phyloP scores from a whole-genome alignment of 2,329 filamentous ascomycete genomes.

The Diaporthe citri region DNA sequence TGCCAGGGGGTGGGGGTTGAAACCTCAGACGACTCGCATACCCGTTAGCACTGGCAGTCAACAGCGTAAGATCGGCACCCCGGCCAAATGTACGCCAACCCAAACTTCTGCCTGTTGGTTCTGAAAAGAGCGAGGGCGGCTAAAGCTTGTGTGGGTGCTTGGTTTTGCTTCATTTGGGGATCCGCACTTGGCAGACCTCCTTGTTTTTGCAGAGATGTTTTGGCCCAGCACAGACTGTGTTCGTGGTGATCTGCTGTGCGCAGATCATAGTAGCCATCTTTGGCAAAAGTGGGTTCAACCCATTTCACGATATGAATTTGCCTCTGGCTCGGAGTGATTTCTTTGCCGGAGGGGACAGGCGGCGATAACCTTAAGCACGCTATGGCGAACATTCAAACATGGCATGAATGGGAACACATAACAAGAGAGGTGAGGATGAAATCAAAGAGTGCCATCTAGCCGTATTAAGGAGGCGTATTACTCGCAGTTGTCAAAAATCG shows the following conservation, averaged over 20 bases:
- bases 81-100: background rate
- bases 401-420: background rate
- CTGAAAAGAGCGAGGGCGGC: slow-evolving; percentile 22
- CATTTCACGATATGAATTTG: background rate
- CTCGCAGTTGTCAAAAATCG: background rate
- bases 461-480: background rate
- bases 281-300: background rate
- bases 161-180: slow-evolving; percentile 24
- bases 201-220: background rate
- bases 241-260: slow-evolving; percentile 1
- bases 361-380: slow-evolving; percentile 1
- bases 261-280: slow-evolving; percentile 27
- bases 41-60: background rate
- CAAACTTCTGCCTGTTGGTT: slow-evolving; percentile 21
- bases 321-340: background rate
- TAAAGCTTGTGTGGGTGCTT: slow-evolving; percentile 23
- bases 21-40: slow-evolving; percentile 26
- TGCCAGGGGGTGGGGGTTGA: slow-evolving; percentile 28
- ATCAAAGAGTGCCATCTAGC: background rate
- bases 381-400: background rate
- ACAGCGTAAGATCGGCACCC: slow-evolving; percentile 25
- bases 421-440: background rate
- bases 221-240: slow-evolving; percentile 15
- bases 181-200: slow-evolving; percentile 12
- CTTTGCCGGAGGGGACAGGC: background rate